Evolutionary conservation across 768 basidiomycete genomes (phyloP), one percentile per base, ranked within the genome.

Genomic region (Melanogaster broomeanus): DNA sequence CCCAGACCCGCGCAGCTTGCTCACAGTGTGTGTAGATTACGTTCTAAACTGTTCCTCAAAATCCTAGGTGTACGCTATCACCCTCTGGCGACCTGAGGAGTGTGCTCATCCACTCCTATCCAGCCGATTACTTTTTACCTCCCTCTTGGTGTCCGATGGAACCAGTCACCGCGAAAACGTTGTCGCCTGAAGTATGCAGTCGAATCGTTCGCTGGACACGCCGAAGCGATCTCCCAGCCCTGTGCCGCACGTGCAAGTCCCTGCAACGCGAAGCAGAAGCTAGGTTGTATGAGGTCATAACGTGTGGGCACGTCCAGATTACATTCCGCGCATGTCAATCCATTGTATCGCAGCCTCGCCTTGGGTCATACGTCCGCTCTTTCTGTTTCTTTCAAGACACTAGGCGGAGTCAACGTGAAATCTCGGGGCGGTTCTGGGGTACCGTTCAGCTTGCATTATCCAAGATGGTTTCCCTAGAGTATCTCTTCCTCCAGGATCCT

Each of bases 211-310:
- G 67, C 25, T 72, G 72, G 56, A 54, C 67, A 7, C 55, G 62
- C 19, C 55, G 61, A 40, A 61, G 61, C 6, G 78, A 81, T 51
- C 72, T 83, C 22, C 50, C 65, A 0, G 62, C 73, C 10, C 72
- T 84, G 40, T 75, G 74, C 57, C 65, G 70, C 42, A 74, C 76
- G 7, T 78, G 65, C 61, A 81, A 75, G 63, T 59, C 72, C 10
- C 66, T 84, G 45, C 78, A 79, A 51, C 68, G 63, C 45, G 74
- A 74, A 45, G 79, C 82, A 30, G 80, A 82, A 57, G 56, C 65
- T 16, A 67, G 58, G 52, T 61, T 84, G 34, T 85, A 84, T 63
- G 64, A 72, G 19, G 50, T 61, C 21, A 48, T 81, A 50, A 59
- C 68, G 53, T 70, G 80, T 42, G 61, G 60, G 6, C 77, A 77